Evolutionary conservation across 805 yeast species (phyloP).

Genomic region (Brettanomyces sp.): DNA sequence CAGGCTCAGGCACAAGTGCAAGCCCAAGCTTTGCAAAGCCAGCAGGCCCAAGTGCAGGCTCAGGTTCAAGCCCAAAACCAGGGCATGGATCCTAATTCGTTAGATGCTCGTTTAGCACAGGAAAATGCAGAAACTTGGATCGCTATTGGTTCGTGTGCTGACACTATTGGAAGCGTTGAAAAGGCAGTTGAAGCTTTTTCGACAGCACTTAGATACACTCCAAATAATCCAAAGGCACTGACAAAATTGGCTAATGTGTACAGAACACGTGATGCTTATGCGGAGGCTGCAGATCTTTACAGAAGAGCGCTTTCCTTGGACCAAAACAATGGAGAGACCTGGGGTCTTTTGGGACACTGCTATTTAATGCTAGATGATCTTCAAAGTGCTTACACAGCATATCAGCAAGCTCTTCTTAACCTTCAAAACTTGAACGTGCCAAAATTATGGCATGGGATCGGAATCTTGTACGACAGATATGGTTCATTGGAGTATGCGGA

Average conservation of each 20-base stretch:
- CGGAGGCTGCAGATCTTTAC: slow-evolving; percentile 89
- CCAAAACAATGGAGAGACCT: slow-evolving; percentile 88
- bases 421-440: slow-evolving; percentile 92
- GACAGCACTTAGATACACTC: slow-evolving; percentile 76
- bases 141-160: slow-evolving; percentile 84
- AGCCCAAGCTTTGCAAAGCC: slow-evolving; percentile 4
- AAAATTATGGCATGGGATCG: slow-evolving; percentile 97
- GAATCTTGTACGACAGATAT: slow-evolving; percentile 90
- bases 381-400: slow-evolving; percentile 91
- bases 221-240: slow-evolving; percentile 76
- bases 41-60: slow-evolving; percentile 11
- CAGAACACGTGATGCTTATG: slow-evolving; percentile 81
- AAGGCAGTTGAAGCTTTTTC: slow-evolving; percentile 86
- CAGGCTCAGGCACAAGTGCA: slow-evolving; percentile 6
- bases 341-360: slow-evolving; percentile 97
- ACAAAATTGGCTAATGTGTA: slow-evolving; percentile 82
- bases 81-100: slow-evolving; percentile 11
- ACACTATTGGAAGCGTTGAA: slow-evolving; percentile 78
- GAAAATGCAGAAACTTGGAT: slow-evolving; percentile 82
- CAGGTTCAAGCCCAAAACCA: background rate
- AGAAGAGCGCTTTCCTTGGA: slow-evolving; percentile 75
- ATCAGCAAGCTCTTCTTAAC: slow-evolving; percentile 90
- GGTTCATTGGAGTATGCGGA: slow-evolving; percentile 97
- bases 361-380: slow-evolving; percentile 93
- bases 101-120: slow-evolving; percentile 25